Conservation (phyloP, 1,284 basidiomycete species). For the Irpex lacteus region DNA sequence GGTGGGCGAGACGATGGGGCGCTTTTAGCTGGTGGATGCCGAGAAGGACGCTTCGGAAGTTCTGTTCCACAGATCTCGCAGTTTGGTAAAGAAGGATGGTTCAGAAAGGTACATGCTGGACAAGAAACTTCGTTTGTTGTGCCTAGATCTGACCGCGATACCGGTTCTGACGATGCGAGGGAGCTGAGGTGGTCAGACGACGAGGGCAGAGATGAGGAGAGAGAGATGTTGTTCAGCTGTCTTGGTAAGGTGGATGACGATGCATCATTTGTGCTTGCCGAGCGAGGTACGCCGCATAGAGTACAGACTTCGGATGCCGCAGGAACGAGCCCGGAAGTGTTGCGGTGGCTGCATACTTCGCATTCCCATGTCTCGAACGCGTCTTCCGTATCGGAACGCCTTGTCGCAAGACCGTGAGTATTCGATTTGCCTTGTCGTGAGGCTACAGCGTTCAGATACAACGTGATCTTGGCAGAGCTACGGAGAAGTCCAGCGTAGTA, state of each 20-base stretch:
- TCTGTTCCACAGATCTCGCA: constrained; percentile 91
- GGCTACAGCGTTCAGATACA: constrained; percentile 50
- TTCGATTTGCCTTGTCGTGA: constrained; percentile 18
- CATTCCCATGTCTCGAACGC: constrained; percentile 75
- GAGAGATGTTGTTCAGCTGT: constrained; percentile 20
- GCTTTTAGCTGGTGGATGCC: constrained; percentile 43
- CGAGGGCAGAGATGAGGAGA: constrained; percentile 36
- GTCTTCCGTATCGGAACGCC: constrained; percentile 17
- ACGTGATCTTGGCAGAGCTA: constrained; percentile 86
- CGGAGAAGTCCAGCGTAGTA: constrained; percentile 92
- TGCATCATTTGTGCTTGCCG: constrained; percentile 18
- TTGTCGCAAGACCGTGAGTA: constrained; percentile 8
- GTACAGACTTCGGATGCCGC: constrained; percentile 64
- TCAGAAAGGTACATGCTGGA: constrained; percentile 89
- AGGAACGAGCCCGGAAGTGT: constrained; percentile 67
- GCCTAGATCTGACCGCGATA: background rate
- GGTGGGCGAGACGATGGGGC: constrained; percentile 57
- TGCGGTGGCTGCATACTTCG: constrained; percentile 80
- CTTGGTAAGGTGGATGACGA: constrained; percentile 22
- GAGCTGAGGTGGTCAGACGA: constrained; percentile 26
- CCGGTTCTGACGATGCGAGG: constrained; percentile 25
- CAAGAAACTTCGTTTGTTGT: constrained; percentile 54
- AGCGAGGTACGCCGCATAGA: constrained; percentile 72
- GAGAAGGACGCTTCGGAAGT: constrained; percentile 36
- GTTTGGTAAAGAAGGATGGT: constrained; percentile 68